Conservation (phyloP, 2,329 filamentous ascomycete genomes). For the Aspergillus pseudotamarii region DNA sequence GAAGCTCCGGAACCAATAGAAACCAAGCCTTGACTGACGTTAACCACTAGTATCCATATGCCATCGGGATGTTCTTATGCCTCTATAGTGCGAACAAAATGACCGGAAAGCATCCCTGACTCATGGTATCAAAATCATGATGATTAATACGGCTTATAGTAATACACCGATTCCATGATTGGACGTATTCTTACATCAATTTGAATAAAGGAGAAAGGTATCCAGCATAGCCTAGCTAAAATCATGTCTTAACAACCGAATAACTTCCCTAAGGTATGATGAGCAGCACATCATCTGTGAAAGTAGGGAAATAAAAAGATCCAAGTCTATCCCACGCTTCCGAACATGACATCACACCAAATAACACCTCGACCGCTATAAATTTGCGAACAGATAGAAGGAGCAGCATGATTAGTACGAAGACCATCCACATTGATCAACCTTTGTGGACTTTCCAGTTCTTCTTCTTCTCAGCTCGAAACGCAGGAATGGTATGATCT, state of each 20-base stretch:
- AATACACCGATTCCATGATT: background rate
- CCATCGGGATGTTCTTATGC: background rate
- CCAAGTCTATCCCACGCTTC: background rate
- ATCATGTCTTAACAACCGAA: background rate
- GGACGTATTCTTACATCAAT: background rate
- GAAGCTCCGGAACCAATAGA: too few relatives aligned
- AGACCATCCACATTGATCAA: slow-evolving; percentile 8
- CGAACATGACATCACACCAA: background rate
- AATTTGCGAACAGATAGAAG: background rate
- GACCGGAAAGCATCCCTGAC: background rate
- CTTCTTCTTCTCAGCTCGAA: slow-evolving; percentile 58
- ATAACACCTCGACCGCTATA: background rate
- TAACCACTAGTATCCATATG: too few relatives aligned
- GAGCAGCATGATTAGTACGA: background rate
- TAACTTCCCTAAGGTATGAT: background rate
- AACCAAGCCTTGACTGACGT: too few relatives aligned
- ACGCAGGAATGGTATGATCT: slow-evolving; percentile 55
- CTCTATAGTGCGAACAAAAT: background rate
- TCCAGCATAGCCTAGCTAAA: background rate
- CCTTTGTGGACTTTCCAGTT: slow-evolving; percentile 51
- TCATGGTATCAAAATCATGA: background rate
- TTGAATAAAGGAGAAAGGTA: background rate
- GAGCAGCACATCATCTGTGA: background rate
- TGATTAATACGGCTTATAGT: background rate
- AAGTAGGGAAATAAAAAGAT: background rate